Percentiles rank a stretch among this genome's conserved stretches.
phyloP scores from a whole-genome alignment of 345 rosid species.

The Euphorbia tirucalli region DNA sequence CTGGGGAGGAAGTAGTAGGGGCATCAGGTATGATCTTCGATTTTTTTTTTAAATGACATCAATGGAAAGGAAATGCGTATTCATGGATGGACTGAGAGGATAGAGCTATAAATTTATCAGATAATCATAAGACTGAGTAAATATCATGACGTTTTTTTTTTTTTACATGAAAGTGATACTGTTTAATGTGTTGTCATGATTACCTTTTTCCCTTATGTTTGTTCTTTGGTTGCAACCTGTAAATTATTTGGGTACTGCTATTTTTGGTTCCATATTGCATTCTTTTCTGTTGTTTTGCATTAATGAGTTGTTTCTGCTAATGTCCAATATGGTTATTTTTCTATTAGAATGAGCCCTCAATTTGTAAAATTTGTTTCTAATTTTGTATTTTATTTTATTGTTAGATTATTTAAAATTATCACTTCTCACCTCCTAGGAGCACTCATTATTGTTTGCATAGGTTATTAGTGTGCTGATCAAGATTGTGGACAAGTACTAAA shows the following conservation, averaged over 20 bases:
- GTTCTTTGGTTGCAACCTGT: neutral
- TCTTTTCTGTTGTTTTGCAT: neutral
- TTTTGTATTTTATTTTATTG: neutral
- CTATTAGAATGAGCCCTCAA: neutral
- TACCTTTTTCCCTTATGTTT: neutral
- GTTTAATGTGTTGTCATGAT: neutral
- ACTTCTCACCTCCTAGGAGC: neutral
- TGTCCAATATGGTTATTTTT: neutral
- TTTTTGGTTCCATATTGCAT: neutral
- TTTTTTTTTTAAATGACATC: too few relatives aligned
- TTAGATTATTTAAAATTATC: neutral
- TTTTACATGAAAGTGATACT: neutral
- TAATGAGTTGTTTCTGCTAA: neutral
- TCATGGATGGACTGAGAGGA: neutral
- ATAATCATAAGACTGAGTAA: neutral
- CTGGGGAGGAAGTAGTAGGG: constrained; percentile 96
- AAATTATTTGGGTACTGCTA: neutral
- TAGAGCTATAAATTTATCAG: neutral
- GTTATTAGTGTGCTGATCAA: neutral
- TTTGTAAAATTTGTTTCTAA: neutral
- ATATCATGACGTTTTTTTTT: too few relatives aligned
- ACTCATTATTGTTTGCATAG: neutral
- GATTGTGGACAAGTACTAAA: neutral
- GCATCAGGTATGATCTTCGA: constrained; percentile 53
- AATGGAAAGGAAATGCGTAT: neutral